These are phyloP conservation scores for Zychaea mexicana DNA, from an alignment of 371 early-diverging fungal species.

Conservation along the genomic window DNA sequence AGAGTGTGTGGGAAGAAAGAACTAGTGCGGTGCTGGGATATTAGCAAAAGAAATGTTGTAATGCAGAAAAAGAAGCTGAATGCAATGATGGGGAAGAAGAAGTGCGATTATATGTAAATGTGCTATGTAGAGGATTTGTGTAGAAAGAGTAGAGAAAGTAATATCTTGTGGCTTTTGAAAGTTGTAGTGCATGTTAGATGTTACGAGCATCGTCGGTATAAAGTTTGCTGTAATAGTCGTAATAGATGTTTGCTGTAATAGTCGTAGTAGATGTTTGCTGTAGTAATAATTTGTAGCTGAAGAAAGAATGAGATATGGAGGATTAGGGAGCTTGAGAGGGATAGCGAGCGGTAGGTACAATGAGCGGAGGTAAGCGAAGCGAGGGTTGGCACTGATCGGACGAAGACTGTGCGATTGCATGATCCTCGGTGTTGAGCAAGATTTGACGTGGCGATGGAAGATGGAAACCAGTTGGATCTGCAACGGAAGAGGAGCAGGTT, in stretches of 20 bases:
- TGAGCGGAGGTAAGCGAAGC: constrained; percentile 6
- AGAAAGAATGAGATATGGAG: neutral
- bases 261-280: neutral
- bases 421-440: neutral
- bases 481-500: constrained; percentile 4
- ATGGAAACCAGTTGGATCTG: constrained; percentile 9
- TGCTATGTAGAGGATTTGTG: neutral
- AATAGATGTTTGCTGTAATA: neutral
- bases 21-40: too few species aligned
- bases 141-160: neutral
- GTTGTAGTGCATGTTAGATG: neutral
- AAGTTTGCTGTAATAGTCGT: too few species aligned
- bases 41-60: too few species aligned
- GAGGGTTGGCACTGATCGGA: neutral
- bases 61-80: neutral
- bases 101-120: neutral
- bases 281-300: neutral
- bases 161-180: too few species aligned
- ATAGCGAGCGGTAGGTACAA: constrained; percentile 10
- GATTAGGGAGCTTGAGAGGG: constrained; percentile 4
- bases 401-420: neutral
- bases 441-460: constrained; percentile 17
- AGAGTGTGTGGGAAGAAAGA: neutral
- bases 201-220: too few species aligned
- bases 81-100: neutral